These are phyloP conservation scores for Rhinocladiella mackenziei DNA, from an alignment of 2,329 filamentous ascomycete genomes.

Conservation along the genomic window DNA sequence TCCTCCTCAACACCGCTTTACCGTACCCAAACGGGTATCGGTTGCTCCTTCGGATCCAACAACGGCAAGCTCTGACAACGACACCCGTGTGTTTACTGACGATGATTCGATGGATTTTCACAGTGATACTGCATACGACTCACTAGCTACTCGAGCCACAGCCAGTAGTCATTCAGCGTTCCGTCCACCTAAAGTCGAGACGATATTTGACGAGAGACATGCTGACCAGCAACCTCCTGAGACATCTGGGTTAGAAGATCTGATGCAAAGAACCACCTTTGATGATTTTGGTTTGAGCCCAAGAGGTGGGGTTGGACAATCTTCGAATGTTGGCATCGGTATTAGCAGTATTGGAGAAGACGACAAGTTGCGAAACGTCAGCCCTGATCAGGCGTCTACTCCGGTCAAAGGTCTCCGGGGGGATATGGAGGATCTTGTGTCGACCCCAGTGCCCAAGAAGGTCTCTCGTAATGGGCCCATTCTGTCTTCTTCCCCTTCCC, in stretches of 20 bases:
- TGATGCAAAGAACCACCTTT: conserved; percentile 25
- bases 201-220: conserved; percentile 56
- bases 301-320: background rate
- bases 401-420: conserved; percentile 16
- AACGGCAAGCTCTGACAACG: conserved; percentile 58
- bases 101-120: conserved; percentile 60
- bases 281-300: conserved; percentile 8
- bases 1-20: conserved; percentile 19
- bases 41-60: conserved; percentile 56
- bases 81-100: conserved; percentile 55
- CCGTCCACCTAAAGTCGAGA: conserved; percentile 57
- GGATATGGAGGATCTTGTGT: conserved; percentile 20
- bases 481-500: conserved; percentile 21
- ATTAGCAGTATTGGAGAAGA: conserved; percentile 17
- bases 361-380: conserved; percentile 7
- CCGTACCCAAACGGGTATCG: conserved; percentile 49
- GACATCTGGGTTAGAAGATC: conserved; percentile 14
- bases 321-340: conserved; percentile 20
- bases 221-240: conserved; percentile 10
- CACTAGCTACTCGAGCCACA: conserved; percentile 57
- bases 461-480: conserved; percentile 5
- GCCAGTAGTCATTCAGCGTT: conserved; percentile 50
- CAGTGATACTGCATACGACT: conserved; percentile 61
- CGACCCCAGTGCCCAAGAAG: conserved; percentile 20
- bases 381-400: conserved; percentile 18